Conservation (phyloP, 805 yeast species). For the Saccharomycopsis fodiens region DNA sequence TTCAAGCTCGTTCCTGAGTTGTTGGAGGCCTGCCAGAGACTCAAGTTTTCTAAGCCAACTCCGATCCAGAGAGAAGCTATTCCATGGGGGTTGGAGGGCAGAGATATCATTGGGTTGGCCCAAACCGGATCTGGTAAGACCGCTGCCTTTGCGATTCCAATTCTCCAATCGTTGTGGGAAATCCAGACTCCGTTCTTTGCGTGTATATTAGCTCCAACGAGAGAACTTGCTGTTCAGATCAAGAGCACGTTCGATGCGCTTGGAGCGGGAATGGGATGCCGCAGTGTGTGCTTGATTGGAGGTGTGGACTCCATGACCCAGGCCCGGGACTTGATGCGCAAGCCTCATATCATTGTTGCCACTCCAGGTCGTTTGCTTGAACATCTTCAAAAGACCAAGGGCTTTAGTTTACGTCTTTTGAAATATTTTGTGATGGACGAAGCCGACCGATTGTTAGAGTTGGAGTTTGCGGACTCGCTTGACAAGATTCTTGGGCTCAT, state of each 20-base stretch:
- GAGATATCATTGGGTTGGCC: conserved; percentile 92
- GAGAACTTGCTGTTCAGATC: conserved; percentile 82
- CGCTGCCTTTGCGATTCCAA: conserved; percentile 96
- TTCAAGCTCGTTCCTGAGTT: conserved; percentile 70
- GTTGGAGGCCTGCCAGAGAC: conserved; percentile 64
- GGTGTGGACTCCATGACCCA: conserved; percentile 99
- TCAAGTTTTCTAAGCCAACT: conserved; percentile 78
- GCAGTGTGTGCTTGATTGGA: conserved; percentile 85
- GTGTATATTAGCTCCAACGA: conserved; percentile 78
- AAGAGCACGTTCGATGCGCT: conserved; percentile 93
- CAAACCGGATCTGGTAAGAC: conserved; percentile 98
- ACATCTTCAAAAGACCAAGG: conserved; percentile 87
- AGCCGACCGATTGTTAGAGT: conserved; percentile 90
- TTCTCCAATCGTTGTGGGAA: conserved; percentile 83
- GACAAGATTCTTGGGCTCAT: conserved; percentile 78
- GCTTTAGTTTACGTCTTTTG: conserved; percentile 71
- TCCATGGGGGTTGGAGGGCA: conserved; percentile 84
- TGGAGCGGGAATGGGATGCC: conserved; percentile 87
- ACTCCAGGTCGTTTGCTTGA: conserved; percentile 94
- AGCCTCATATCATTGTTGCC: conserved; percentile 91
- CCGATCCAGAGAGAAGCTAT: conserved; percentile 90
- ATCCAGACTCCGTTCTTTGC: conserved; percentile 86
- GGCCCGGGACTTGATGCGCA: conserved; percentile 85
- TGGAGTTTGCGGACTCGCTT: conserved; percentile 94
- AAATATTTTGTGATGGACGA: conserved; percentile 91